Evolutionary conservation across 2,329 filamentous ascomycete genomes (phyloP).

Genomic region (Botrytis hyacinthi): DNA sequence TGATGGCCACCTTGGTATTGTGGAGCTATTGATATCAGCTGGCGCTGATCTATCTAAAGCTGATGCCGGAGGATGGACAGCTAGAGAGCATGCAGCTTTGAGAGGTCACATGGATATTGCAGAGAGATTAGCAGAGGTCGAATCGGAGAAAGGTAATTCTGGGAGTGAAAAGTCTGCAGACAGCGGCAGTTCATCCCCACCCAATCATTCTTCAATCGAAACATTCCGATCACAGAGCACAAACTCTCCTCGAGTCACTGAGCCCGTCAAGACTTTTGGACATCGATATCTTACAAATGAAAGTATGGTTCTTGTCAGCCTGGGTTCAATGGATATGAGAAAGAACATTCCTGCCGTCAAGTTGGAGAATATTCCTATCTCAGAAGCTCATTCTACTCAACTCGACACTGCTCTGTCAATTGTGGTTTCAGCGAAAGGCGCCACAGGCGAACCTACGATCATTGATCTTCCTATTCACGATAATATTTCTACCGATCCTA

Average conservation of each 20-base stretch:
- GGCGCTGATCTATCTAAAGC: constrained; percentile 71
- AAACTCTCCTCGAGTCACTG: constrained; percentile 54
- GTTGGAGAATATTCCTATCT: constrained; percentile 82
- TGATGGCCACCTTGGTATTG: constrained; percentile 75
- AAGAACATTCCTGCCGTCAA: constrained; percentile 78
- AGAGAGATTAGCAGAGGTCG: constrained; percentile 55
- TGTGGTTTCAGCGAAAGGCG: constrained; percentile 82
- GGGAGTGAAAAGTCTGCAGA: constrained; percentile 37
- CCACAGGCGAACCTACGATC: constrained; percentile 80
- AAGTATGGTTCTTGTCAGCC: constrained; percentile 84
- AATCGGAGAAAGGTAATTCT: constrained; percentile 31
- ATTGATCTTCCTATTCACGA: constrained; percentile 93
- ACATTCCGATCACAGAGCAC: constrained; percentile 50
- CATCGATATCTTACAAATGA: constrained; percentile 91
- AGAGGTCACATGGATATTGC: constrained; percentile 85
- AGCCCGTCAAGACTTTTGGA: constrained; percentile 91
- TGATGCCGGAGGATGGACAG: constrained; percentile 91
- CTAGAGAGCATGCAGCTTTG: constrained; percentile 87
- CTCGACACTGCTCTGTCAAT: constrained; percentile 92
- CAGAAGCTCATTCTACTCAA: constrained; percentile 86
- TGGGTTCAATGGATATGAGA: constrained; percentile 92
- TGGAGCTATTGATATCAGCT: constrained; percentile 72
- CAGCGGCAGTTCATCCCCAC: constrained; percentile 41
- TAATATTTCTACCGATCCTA: constrained; percentile 88
- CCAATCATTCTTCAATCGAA: constrained; percentile 59